phyloP scores from a whole-genome alignment of 139 green algal species.

The Chlorella sp. region DNA sequence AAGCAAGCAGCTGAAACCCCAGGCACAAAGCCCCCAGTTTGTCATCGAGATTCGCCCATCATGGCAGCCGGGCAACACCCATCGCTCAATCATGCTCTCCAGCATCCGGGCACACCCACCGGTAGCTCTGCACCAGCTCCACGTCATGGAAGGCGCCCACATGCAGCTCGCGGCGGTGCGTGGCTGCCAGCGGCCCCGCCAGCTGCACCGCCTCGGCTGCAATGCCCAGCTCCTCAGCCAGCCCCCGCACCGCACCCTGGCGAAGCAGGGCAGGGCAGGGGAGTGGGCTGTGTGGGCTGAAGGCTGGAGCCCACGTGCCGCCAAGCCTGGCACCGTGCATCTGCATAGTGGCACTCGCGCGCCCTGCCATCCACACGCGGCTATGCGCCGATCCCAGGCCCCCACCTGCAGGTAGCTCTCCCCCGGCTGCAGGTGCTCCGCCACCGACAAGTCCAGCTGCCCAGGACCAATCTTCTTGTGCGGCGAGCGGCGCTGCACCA shows the following conservation, averaged over 20 bases:
- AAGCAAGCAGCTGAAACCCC: too few species aligned
- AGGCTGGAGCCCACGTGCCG: too few species aligned
- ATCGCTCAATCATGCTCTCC: too few species aligned
- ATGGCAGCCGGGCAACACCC: too few species aligned
- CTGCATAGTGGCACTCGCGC: too few species aligned
- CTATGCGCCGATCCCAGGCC: not conserved
- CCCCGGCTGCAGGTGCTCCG: slow-evolving; percentile 75
- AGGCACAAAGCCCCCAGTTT: too few species aligned
- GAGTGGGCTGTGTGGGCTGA: too few species aligned
- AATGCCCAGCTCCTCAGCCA: slow-evolving; percentile 79
- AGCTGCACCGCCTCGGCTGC: not conserved
- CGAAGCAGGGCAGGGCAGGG: not conserved
- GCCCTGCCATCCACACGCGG: not conserved
- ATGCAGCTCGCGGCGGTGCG: slow-evolving; percentile 56
- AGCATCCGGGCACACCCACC: not conserved
- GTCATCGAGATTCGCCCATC: too few species aligned
- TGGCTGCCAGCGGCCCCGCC: slow-evolving; percentile 54
- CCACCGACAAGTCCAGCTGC: slow-evolving; percentile 77
- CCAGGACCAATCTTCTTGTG: slow-evolving; percentile 72
- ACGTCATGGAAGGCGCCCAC: slow-evolving; percentile 44
- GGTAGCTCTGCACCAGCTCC: slow-evolving; percentile 53
- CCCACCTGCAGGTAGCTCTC: slow-evolving; percentile 61
- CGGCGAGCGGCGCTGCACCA: slow-evolving; percentile 66
- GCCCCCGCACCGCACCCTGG: slow-evolving; percentile 59
- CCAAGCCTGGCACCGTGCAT: too few species aligned